A percentile compares a stretch with the other conserved stretches of the same genome.
Evolutionary conservation across 192 early-diverging fungal species (phyloP).

Genomic region (Diversispora eburnea): DNA sequence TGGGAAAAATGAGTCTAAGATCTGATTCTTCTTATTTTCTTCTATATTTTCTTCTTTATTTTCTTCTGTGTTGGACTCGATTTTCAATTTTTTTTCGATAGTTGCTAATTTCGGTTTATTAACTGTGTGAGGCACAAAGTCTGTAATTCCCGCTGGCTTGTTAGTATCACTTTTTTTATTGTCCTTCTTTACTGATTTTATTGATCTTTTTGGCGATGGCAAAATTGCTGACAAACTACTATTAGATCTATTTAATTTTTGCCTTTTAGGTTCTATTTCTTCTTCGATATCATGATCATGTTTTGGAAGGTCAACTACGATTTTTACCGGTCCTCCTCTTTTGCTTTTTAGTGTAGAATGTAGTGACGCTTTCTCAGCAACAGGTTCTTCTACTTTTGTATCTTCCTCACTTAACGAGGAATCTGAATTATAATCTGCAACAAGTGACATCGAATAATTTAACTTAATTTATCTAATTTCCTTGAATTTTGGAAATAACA

Average conservation of each 20-base stretch:
- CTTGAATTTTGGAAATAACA: not conserved
- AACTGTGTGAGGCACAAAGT: conserved; percentile 17
- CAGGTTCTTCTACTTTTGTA: too few species aligned
- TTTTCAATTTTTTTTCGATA: not conserved
- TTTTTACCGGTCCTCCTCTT: conserved; percentile 20
- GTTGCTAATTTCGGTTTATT: not conserved
- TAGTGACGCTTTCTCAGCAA: not conserved
- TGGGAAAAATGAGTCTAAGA: conserved; percentile 15
- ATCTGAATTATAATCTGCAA: conserved; percentile 27
- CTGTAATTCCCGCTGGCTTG: not conserved
- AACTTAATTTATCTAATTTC: not conserved
- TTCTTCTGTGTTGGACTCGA: not conserved
- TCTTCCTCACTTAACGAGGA: not conserved
- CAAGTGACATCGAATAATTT: conserved; percentile 21
- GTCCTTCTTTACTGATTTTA: not conserved
- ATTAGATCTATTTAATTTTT: not conserved
- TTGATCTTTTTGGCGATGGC: conserved; percentile 9
- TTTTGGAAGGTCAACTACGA: conserved; percentile 22
- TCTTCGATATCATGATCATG: not conserved
- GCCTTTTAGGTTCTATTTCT: conserved; percentile 1
- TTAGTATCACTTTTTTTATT: not conserved
- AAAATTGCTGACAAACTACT: conserved; percentile 14
- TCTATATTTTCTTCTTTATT: too few species aligned
- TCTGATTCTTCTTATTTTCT: not conserved
- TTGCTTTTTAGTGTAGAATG: conserved; percentile 9